phyloP scores from a whole-genome alignment of 495 filamentous ascomycete genomes.

The Podospora pseudoanserina region DNA sequence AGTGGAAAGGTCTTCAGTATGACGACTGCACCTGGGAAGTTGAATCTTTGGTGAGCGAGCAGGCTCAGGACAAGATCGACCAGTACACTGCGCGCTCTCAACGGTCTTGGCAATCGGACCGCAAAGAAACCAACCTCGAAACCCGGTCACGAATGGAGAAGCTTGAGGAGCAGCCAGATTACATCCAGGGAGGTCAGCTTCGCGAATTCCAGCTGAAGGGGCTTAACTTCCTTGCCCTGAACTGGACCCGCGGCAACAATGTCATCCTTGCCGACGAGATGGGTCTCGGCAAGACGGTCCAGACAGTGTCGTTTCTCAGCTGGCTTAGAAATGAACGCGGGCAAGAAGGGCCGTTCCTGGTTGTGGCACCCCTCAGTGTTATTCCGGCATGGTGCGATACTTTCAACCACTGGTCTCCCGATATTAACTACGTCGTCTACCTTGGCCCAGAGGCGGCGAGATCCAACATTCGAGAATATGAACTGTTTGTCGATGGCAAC shows the following conservation, averaged over 20 bases:
- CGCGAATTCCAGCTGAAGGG: conserved; percentile 93
- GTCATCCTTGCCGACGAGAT: conserved; percentile 98
- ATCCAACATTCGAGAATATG: conserved; percentile 77
- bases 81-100: conserved; percentile 78
- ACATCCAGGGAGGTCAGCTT: conserved; percentile 79
- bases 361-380: conserved; percentile 91
- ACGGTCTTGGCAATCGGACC: conserved; percentile 71
- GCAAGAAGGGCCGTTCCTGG: conserved; percentile 92
- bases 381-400: conserved; percentile 98
- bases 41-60: conserved; percentile 66
- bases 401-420: conserved; percentile 93
- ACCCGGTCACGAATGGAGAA: conserved; percentile 70
- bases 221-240: conserved; percentile 88
- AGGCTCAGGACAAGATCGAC: conserved; percentile 84
- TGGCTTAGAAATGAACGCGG: conserved; percentile 90
- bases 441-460: conserved; percentile 81
- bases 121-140: conserved; percentile 65
- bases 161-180: conserved; percentile 72
- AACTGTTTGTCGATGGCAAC: conserved; percentile 81
- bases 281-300: conserved; percentile 97
- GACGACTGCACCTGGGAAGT: conserved; percentile 92
- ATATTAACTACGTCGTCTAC: conserved; percentile 96
- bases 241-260: conserved; percentile 88
- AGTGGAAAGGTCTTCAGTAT: conserved; percentile 88
- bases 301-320: conserved; percentile 94